Base-by-base conservation (phyloP, 1,284 basidiomycete species). In the Austropuccinia psidii region DNA sequence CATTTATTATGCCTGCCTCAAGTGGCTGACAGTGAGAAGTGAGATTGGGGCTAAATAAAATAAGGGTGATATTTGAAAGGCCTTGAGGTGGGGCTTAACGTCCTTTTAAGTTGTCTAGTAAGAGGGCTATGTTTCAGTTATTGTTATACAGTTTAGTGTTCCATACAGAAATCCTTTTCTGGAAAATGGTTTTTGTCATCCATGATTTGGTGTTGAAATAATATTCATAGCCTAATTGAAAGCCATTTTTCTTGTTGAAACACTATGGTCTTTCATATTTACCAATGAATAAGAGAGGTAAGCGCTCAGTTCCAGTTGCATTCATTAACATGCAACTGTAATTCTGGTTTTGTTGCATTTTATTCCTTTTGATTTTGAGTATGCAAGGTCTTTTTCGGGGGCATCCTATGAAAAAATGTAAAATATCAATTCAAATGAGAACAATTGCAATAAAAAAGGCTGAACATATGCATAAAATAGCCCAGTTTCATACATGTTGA, bases 321-420 rank as follows among this genome's bases (percentile, higher is more conserved):
- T 69, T 69, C 39, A 45, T 21, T 52, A 21, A 1, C 45, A 21
- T 1, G 31, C 67, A 49, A 69, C 17, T 21, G 67, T 69, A 3
- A 69, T 4, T 15, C 52, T 13, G 13, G 67, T 47, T 33, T 69
- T 69, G 11, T 43, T 29, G 31, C 41, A 19, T 37, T 69, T 57
- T 9, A 55, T 11, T 1, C 67, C 67, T 29, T 58, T 29, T 0
- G 7, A 15, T 49, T 60, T 9, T 9, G 45, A 24, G 37, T 29
- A 39, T 13, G 67, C 67, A 4, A 69, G 37, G 37, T 55, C 54
- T 29, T 24, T 58, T 35, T 69, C 67, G 67, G 67, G 31, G 67
- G 67, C 55, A 69, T 58, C 4, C 67, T 69, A 31, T n/a, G 4
- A 39, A 8, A n/a, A n/a, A n/a, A n/a, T n/a, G n/a, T n/a, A n/a